Evolutionary conservation across 257 asterid genomes (phyloP), one percentile per base, ranked within the genome.

Genomic region (Solanum ossicruentum): DNA sequence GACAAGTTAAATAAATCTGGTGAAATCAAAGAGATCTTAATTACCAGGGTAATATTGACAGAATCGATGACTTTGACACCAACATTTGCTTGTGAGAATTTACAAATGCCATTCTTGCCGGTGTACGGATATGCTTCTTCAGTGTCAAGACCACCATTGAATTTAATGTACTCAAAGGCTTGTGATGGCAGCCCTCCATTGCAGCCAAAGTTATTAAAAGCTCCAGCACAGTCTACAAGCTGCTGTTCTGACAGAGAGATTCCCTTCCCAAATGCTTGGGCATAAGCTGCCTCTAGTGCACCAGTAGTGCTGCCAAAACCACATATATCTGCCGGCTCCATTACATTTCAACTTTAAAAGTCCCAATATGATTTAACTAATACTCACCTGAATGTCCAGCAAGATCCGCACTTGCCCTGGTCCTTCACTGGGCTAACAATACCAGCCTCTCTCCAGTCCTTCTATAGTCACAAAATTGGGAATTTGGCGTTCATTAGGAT

Each of bases 161-260:
- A 92, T 90, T 94, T 97, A 84, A 97, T 92, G 91, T 95, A 97
- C 88, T 97, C 99, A 85, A 95, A 97, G 85, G 99, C 98, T 90
- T 97, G 99, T 55, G 99, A 97, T 69, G 98, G 98, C 81, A 97
- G 87, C 43, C 99, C 98, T 28, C 98, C 99, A 26, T 88, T 87
- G 95, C 99, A 97, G 55, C 99, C 98, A 86, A 90, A 92, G 91
- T 97, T 97, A 90, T 95, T 95, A 89, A 97, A 97, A 57, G 90
- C 91, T 85, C 95, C 97, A 54, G 99, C 99, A 86, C 98, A 97
- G 80, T 97, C 99, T 86, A 97, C 99, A 70, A 97, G 98, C 94
- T 97, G 98, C 92, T 97, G 98, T 93, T 95, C 98, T 3, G 98
- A 94, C 26, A 97, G 89, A 81, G 98, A 95, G 86, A 95, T 91